Evolutionary conservation across 1,284 basidiomycete genomes (phyloP), one percentile per base, ranked within the genome.

Genomic region (Mrakiaceae sp.): DNA sequence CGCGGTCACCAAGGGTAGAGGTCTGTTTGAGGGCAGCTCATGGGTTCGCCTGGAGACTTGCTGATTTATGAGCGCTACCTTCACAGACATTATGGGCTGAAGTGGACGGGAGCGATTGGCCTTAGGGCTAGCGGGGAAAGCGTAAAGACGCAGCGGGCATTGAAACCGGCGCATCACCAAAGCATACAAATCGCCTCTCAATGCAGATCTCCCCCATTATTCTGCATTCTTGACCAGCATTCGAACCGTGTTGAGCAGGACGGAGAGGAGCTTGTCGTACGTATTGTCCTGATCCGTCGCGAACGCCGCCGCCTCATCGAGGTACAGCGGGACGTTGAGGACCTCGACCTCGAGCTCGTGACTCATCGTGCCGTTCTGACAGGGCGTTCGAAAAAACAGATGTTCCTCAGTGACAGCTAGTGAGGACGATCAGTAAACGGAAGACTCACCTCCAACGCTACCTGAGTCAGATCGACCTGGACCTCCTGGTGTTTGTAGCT

Each of bases 401-500:
- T 43, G 53, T 60, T 53, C 54, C 49, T 42, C 12, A 44, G 56
- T 47, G 42, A 57, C 51, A 44, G n/a, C 40, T 16, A 50, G 40
- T 44, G 42, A 58, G 46, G 54, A 55, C 39, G n/a, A 48, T 55
- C 47, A 50, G 39, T 11, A 48, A 46, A 43, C 8, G 46, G 7
- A 40, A 4, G 60, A 70, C 73, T 67, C 66, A 74, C 73, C 48
- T 66, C 68, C n/a, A 69, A 70, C 40, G 83, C 84, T 59, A 98
- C 95, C 74, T 94, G 90, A 0, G 95, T 98, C 57, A 98, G 81
- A 77, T 98, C 95, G 68, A 98, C 87, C 70, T 82, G 82, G 74
- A 91, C 92, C 68, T 94, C 85, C 76, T 97, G 91, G 76, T 98
- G 94, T 2, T 85, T 79, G 74, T 98, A 98, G 70, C 88, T 90